Evolutionary conservation across 2,329 filamentous ascomycete genomes (phyloP).

Genomic region (Pyrenophora tritici-repentis): DNA sequence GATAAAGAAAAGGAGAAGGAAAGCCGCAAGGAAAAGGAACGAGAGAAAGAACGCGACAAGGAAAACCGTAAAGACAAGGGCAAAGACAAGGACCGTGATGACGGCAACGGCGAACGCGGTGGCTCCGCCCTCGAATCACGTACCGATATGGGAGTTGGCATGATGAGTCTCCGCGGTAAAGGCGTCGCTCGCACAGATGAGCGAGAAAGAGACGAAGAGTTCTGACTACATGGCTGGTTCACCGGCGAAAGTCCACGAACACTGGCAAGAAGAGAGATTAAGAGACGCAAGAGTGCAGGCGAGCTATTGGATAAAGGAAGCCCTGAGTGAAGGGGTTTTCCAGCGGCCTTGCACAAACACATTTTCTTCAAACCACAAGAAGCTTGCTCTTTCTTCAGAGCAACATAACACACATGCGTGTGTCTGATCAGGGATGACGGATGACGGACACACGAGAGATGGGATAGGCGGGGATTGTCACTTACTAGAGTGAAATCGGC

Average conservation of each 20-base stretch:
- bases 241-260: constrained; percentile 26
- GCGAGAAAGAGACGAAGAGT: constrained; percentile 29
- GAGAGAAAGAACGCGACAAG: constrained; percentile 22
- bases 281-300: constrained; percentile 38
- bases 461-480: too few species aligned
- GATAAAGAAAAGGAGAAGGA: constrained; percentile 29
- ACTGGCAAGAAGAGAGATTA: constrained; percentile 28
- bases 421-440: too few species aligned
- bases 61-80: constrained; percentile 21
- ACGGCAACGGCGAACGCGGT: constrained; percentile 16
- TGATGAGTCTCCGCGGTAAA: constrained; percentile 5
- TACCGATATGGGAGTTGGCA: constrained; percentile 6
- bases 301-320: constrained; percentile 28
- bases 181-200: neutral
- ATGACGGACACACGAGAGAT: too few species aligned
- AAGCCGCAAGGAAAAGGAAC: constrained; percentile 3
- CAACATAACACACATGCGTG: too few species aligned
- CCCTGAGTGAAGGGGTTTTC: neutral
- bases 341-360: neutral
- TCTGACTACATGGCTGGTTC: constrained; percentile 47
- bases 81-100: constrained; percentile 22
- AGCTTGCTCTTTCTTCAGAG: too few species aligned
- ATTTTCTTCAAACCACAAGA: neutral
- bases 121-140: constrained; percentile 31
- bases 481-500: too few species aligned